Evolutionary conservation across 179 eudicot species (phyloP), one percentile per base, ranked within the genome.

Genomic region (Gypsophila paniculata): DNA sequence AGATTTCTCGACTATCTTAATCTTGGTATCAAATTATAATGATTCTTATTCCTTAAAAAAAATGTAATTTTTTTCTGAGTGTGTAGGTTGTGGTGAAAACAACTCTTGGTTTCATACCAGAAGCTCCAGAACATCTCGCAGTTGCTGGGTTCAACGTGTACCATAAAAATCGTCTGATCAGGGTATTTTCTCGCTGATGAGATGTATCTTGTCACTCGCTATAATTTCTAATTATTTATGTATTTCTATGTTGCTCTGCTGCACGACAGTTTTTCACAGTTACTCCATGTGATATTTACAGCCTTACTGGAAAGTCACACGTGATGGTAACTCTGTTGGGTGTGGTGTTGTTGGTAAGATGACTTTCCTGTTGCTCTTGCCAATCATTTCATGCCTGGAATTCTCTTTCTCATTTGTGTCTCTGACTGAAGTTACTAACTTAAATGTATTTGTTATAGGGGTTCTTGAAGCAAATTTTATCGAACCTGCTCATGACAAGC

Each of bases 401-500:
- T 60, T 52, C 38, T 62, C 26, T 23, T 34, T 13, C 48, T 46
- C 55, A 44, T 14, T 29, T 2, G 57, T 48, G 66, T 57, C 52
- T 62, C 63, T 79, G 34, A 49, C 18, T 29, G 61, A 26, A 29
- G 34, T n/a, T 15, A 38, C 82, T 71, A 19, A 75, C 75, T 81
- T 10, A 15, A 23, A 21, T 36, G 53, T 63, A 55, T 81, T 65
- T 66, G 29, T 72, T 42, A 14, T 74, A 94, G 99, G 99, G 71
- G 89, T 91, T 66, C 91, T 91, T 75, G 99, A 95, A 81, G 95
- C 99, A 55, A 95, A 91, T 82, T 95, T 95, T 67, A 91, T 95
- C 73, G 90, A 95, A 78, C 97, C 99, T 58, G 96, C 99, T 12
- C 99, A 95, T 76, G 99, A 95, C 86, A 95, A 95, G 83, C 99